These are phyloP conservation scores for Phialocephala sp. DNA, from an alignment of 2,329 filamentous ascomycete genomes.

Conservation along the genomic window DNA sequence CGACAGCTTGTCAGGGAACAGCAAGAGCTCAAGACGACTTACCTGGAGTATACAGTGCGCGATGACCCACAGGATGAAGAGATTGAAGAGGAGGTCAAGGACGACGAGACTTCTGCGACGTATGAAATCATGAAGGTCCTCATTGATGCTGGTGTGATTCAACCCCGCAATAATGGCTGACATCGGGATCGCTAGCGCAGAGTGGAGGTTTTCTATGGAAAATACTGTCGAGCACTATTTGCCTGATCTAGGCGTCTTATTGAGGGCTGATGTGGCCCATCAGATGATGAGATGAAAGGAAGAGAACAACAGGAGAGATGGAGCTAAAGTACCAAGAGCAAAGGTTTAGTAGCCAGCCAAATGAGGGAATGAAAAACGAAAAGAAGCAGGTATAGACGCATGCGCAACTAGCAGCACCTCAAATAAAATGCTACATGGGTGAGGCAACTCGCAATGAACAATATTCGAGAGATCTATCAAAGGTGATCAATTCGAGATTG, in stretches of 20 bases:
- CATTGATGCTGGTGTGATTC: conserved; percentile 67
- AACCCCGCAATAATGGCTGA: too few species aligned
- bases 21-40: conserved; percentile 50
- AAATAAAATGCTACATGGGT: too few species aligned
- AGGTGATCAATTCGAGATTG: too few species aligned
- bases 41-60: conserved; percentile 45
- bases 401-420: too few species aligned
- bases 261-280: not conserved
- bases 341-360: too few species aligned
- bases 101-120: conserved; percentile 76
- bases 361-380: too few species aligned
- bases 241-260: not conserved
- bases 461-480: too few species aligned
- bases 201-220: not conserved
- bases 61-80: not conserved
- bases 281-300: not conserved
- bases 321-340: not conserved
- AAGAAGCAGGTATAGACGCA: too few species aligned
- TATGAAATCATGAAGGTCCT: conserved; percentile 73
- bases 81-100: not conserved
- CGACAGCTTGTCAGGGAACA: conserved; percentile 50
- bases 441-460: too few species aligned
- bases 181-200: too few species aligned
- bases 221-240: not conserved
- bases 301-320: not conserved